A percentile compares a stretch with the other conserved stretches of the same genome.
phyloP scores from a whole-genome alignment of 805 yeast genomes.

The Monosporozyma aerobia region DNA sequence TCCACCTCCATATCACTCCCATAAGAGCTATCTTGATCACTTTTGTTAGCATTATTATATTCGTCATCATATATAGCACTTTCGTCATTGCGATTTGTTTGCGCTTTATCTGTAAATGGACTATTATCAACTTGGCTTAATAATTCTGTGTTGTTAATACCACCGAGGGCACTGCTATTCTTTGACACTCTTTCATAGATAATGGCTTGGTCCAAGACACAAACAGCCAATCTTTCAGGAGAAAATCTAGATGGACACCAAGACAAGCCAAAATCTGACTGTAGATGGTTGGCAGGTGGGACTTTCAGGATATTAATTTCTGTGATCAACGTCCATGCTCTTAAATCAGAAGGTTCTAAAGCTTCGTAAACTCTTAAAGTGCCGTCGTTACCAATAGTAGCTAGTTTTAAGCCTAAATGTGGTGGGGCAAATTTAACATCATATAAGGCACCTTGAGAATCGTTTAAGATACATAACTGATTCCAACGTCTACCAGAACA shows the following conservation, averaged over 20 bases:
- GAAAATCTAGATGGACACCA: constrained; percentile 89
- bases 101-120: background rate
- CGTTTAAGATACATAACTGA: constrained; percentile 66
- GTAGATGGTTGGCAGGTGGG: constrained; percentile 73
- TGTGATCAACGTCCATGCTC: constrained; percentile 69
- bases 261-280: constrained; percentile 73
- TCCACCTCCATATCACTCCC: background rate
- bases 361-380: constrained; percentile 78
- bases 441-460: constrained; percentile 80
- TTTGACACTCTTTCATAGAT: constrained; percentile 51
- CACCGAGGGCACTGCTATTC: constrained; percentile 19
- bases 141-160: background rate
- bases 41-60: background rate
- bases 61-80: background rate
- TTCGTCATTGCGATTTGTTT: background rate
- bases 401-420: constrained; percentile 71
- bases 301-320: constrained; percentile 58
- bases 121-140: background rate
- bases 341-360: constrained; percentile 77
- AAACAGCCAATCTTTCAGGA: constrained; percentile 70
- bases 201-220: constrained; percentile 80
- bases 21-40: background rate
- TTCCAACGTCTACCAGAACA: constrained; percentile 83
- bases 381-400: constrained; percentile 86
- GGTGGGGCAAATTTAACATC: constrained; percentile 86